Base-by-base conservation (phyloP, 805 yeast genomes). In the Kockiozyma suomiensis region DNA sequence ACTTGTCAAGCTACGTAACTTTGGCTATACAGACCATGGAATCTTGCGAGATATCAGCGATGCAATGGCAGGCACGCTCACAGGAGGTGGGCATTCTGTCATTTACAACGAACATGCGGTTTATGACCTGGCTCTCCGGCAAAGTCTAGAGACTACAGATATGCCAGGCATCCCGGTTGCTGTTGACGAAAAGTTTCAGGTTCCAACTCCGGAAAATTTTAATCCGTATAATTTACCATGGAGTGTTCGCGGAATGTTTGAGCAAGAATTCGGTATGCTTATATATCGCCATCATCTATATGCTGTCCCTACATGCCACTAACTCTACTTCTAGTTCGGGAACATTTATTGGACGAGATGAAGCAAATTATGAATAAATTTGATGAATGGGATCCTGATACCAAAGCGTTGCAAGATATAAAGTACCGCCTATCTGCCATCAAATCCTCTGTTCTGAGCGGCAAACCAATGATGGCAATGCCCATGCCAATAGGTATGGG, bases 51-150 rank as follows among this genome's bases (percentile, higher is more conserved):
- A 94, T 71, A 80, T 93, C 46, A 89, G 97, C 56, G 81, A 79
- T 43, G 80, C 89, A 0, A 73, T 88, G 63, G 94, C 96, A 0
- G 99, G 99, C 0, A 88, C 97, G 0, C 76, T 94, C 54, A 93
- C 97, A 0, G 97, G 98, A 1, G 92, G 94, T 6, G 99, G 99
- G 0, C 99, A 93, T 72, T 91, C 97, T 0, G 86, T 82, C 63
- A 85, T 94, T 28, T 93, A 93, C 73, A 87, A 88, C 68, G 96
- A 90, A 65, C 84, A 85, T 4, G 82, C 85, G 58, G 98, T 94
- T 0, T 93, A 93, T 71, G 89, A 85, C 64, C 71, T 89, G 62
- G 97, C 94, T 0, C 69, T 92, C 41, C 81, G 85, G 60, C 86
- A 88, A 70, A 82, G 89, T 1, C 73, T 92, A 21, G 91, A 88